These are phyloP conservation scores for Clonostachys rhizophaga DNA, from an alignment of 2,329 filamentous ascomycete species.

Conservation along the genomic window DNA sequence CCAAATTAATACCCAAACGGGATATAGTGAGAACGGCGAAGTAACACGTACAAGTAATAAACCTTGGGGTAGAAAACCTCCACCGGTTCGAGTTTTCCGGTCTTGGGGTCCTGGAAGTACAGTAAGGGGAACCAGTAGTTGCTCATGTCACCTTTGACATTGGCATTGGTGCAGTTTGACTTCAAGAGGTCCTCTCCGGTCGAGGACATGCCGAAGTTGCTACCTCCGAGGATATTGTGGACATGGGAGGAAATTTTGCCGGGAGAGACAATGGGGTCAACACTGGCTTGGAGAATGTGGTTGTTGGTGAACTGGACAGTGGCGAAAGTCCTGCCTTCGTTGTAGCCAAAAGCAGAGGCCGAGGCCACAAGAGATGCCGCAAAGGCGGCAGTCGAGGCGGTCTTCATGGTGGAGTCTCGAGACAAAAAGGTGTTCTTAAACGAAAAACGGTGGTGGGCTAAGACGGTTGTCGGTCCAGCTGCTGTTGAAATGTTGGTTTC, in stretches of 20 bases:
- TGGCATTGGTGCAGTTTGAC: conserved; percentile 68
- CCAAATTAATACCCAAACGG: not conserved
- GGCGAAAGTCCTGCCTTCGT: conserved; percentile 52
- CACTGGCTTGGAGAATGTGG: conserved; percentile 54
- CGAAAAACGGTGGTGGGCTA: too few relatives aligned
- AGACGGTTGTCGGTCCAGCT: too few relatives aligned
- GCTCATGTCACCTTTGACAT: conserved; percentile 62
- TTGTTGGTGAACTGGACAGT: conserved; percentile 68
- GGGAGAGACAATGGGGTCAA: conserved; percentile 66
- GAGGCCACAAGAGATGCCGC: conserved; percentile 26
- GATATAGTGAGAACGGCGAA: not conserved
- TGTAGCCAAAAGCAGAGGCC: conserved; percentile 25
- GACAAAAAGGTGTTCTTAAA: too few relatives aligned
- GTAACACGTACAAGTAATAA: conserved; percentile 66
- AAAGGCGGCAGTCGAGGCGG: too few relatives aligned
- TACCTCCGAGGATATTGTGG: conserved; percentile 68
- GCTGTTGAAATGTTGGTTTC: too few relatives aligned
- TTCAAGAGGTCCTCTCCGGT: conserved; percentile 53
- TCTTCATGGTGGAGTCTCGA: too few relatives aligned
- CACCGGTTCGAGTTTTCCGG: conserved; percentile 61
- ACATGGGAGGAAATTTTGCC: conserved; percentile 56
- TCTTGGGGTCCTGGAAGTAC: conserved; percentile 61
- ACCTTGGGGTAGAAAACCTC: conserved; percentile 67
- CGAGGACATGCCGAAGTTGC: conserved; percentile 59
- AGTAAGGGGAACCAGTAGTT: conserved; percentile 76